Base-by-base conservation (phyloP, 441 rosid genomes). In the Metrosideros polymorpha region DNA sequence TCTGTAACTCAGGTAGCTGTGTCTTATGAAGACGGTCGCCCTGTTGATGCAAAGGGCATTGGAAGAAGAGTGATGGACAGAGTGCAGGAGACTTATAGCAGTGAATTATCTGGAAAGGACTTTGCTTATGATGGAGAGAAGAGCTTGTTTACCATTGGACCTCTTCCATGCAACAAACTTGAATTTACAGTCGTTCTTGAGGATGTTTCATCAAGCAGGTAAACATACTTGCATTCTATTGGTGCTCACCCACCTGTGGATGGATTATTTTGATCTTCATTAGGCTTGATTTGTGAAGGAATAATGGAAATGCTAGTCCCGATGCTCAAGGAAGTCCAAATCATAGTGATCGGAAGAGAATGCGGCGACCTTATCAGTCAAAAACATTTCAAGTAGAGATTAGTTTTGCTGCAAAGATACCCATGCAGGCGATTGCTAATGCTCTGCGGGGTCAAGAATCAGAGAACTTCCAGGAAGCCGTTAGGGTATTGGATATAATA, bases 121-220 rank as follows among this genome's bases (percentile, higher is more conserved):
- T 93, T 94, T 86, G 96, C 96, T 9, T 94, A 93, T 84, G 97
- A 92, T 90, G 95, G 97, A 7, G 94, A 93, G 85, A 92, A 91
- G 87, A 89, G 92, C 66, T 83, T 93, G 56, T 93, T 92, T 83
- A 91, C 93, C 66, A 51, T 91, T 75, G 93, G 94, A 30, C 39
- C 94, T 30, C 92, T 93, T 30, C 93, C 92, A 10, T 86, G 84
- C 52, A 92, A 91, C 91, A 92, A 93, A 82, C 85, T 92, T 50
- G 94, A 92, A 83, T 94, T 91, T 85, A 88, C 91, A 15, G 92
- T 94, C 54, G 91, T 92, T 55, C 92, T 94, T 54, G 94, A 92
- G 66, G 92, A 92, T 30, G 32, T 86, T 17, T 3, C 92, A 53
- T 90, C 94, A 43, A 89, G 88, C 89, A 92, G 95, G 94, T 94